A percentile compares a stretch with the other conserved stretches of the same genome.
These are phyloP conservation scores for Sindora glabra DNA, from an alignment of 306 rosid genomes.

Conservation along the genomic window DNA sequence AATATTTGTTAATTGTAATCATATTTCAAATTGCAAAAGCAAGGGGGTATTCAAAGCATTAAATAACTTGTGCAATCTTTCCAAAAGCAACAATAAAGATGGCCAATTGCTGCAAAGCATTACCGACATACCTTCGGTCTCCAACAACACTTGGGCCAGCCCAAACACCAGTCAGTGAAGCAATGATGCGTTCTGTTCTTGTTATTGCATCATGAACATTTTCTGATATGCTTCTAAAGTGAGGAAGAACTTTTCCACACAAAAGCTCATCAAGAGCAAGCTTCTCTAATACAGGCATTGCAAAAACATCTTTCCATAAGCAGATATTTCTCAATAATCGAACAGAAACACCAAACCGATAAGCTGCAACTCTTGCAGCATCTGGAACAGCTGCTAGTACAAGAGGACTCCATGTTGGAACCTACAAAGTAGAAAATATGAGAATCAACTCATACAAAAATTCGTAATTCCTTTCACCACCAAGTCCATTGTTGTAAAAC, in stretches of 20 bases:
- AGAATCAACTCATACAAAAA: constrained; percentile 1
- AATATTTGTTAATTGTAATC: no score
- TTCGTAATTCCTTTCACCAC: background rate
- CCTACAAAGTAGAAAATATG: constrained; percentile 33
- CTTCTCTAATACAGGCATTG: constrained; percentile 72
- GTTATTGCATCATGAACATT: constrained; percentile 83
- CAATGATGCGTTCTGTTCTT: constrained; percentile 78
- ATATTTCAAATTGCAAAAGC: no score
- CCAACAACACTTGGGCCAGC: constrained; percentile 64
- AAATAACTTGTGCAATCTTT: no score
- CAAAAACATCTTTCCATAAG: constrained; percentile 81
- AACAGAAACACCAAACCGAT: constrained; percentile 80
- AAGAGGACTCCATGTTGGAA: constrained; percentile 82
- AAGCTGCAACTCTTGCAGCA: constrained; percentile 86
- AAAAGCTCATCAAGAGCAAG: constrained; percentile 87
- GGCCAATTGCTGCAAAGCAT: background rate
- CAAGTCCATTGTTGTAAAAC: background rate
- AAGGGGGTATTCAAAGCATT: no score
- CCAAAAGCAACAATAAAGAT: background rate
- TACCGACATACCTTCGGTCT: constrained; percentile 47
- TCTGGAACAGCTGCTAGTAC: constrained; percentile 76
- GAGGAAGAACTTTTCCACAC: constrained; percentile 76
- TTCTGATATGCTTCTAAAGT: constrained; percentile 62
- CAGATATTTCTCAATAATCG: constrained; percentile 82
- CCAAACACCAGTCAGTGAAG: constrained; percentile 82